A percentile compares a stretch with the other conserved stretches of the same genome.
These are phyloP conservation scores for Trichoderma oligosporum DNA, from an alignment of 2,329 filamentous ascomycete genomes.

Conservation along the genomic window DNA sequence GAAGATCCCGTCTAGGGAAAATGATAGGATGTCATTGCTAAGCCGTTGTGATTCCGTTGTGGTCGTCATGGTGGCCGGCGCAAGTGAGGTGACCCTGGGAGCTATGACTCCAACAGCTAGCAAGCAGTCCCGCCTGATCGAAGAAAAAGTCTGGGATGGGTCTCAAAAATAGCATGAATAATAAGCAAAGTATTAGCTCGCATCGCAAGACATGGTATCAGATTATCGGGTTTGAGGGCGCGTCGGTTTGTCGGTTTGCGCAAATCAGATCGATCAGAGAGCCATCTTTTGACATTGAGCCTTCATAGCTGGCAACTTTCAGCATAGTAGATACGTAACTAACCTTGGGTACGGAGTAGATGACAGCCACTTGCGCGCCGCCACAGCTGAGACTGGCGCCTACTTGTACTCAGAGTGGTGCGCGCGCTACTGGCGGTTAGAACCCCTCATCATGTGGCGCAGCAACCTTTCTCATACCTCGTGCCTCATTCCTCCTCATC, in stretches of 20 bases:
- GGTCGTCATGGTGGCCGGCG: slow-evolving; percentile 31
- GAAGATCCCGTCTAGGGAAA: slow-evolving; percentile 40
- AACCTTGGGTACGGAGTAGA: no score
- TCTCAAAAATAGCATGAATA: not conserved
- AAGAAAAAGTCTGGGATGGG: not conserved
- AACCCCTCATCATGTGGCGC: slow-evolving; percentile 11
- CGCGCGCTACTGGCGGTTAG: not conserved
- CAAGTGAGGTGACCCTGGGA: no score
- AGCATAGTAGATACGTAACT: not conserved
- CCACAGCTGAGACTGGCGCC: slow-evolving; percentile 1
- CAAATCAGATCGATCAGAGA: slow-evolving; percentile 7
- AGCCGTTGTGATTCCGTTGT: slow-evolving; percentile 32
- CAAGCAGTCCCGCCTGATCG: not conserved
- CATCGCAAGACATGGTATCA: slow-evolving; percentile 8
- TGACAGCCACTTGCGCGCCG: no score
- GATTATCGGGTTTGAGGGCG: not conserved
- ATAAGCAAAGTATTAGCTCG: not conserved
- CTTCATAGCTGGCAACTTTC: not conserved
- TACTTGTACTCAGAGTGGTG: not conserved
- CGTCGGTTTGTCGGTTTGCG: slow-evolving; percentile 7
- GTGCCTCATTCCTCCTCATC: no score
- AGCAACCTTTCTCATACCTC: not conserved
- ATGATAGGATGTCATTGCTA: slow-evolving; percentile 40
- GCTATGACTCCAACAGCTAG: not conserved
- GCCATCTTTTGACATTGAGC: not conserved